Evolutionary conservation across 805 yeast species (phyloP).

Genomic region (Barnettozyma siamensis): DNA sequence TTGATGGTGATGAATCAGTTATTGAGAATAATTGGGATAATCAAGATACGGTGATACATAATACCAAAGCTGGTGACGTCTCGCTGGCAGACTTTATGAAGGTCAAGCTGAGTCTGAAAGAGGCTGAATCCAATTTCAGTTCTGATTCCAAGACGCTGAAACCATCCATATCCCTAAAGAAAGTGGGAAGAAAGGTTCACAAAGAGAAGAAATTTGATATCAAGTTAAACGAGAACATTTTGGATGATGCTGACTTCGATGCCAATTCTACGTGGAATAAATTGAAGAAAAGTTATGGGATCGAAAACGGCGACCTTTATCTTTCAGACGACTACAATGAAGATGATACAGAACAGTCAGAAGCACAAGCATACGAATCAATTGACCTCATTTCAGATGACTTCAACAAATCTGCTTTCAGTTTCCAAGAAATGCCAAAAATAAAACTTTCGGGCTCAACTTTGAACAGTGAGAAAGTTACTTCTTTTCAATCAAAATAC

Average conservation of each 20-base stretch:
- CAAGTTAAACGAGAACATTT: neutral
- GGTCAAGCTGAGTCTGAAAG: constrained; percentile 6
- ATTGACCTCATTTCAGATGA: constrained; percentile 1
- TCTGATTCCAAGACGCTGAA: neutral
- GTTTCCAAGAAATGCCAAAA: constrained; percentile 22
- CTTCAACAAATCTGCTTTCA: constrained; percentile 15
- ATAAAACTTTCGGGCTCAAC: constrained; percentile 15
- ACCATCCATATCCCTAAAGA: neutral
- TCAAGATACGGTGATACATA: constrained; percentile 7
- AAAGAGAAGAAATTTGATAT: neutral
- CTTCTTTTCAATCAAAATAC: constrained; percentile 15
- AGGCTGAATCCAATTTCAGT: neutral
- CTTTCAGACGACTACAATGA: neutral
- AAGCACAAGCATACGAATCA: neutral
- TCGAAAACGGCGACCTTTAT: constrained; percentile 10
- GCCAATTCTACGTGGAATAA: constrained; percentile 21
- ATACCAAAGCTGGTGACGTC: constrained; percentile 1
- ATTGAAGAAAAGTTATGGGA: constrained; percentile 17
- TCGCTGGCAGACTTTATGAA: constrained; percentile 10
- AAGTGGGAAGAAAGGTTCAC: neutral
- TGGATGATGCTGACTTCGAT: neutral
- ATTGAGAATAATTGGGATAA: constrained; percentile 2
- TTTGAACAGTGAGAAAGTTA: constrained; percentile 15
- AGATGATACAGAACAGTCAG: constrained; percentile 1
- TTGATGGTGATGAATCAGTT: constrained; percentile 1